phyloP scores from a whole-genome alignment of 306 rosid species.

The Dalbergia oliveri region DNA sequence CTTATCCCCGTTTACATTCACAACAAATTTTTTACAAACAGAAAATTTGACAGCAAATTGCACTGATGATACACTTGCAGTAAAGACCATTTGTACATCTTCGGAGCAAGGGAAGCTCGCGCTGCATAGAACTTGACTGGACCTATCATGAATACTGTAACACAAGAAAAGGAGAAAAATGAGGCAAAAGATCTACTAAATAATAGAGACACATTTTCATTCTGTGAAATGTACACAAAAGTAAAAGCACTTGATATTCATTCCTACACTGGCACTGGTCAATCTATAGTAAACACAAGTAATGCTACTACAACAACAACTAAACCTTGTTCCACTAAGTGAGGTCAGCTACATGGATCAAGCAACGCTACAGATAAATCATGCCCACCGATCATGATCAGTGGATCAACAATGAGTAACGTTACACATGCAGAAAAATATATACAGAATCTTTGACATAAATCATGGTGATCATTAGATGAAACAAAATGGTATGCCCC shows the following conservation, averaged over 20 bases:
- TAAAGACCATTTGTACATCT: constrained; percentile 40
- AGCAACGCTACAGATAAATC: too few species aligned
- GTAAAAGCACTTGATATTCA: constrained; percentile 10
- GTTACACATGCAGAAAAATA: too few species aligned
- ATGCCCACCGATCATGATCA: too few species aligned
- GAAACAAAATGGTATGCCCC: too few species aligned
- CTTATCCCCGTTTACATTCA: constrained; percentile 40
- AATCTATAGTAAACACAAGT: not conserved
- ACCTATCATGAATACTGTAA: constrained; percentile 53
- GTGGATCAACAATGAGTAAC: too few species aligned
- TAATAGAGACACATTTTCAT: constrained; percentile 26
- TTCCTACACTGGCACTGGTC: constrained; percentile 26
- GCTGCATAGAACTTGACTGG: constrained; percentile 30
- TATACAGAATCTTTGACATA: too few species aligned
- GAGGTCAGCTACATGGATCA: too few species aligned
- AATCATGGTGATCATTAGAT: too few species aligned
- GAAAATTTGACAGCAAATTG: constrained; percentile 34
- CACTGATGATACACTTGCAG: constrained; percentile 36
- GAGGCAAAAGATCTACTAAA: constrained; percentile 33
- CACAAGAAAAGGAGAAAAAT: constrained; percentile 25
- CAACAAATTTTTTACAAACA: constrained; percentile 45
- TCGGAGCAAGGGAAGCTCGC: constrained; percentile 40
- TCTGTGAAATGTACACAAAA: constrained; percentile 15
- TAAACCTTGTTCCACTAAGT: too few species aligned
- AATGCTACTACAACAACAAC: too few species aligned